Conservation (phyloP, 169 alveolate genomes). For the Eimeria brunetti region DNA sequence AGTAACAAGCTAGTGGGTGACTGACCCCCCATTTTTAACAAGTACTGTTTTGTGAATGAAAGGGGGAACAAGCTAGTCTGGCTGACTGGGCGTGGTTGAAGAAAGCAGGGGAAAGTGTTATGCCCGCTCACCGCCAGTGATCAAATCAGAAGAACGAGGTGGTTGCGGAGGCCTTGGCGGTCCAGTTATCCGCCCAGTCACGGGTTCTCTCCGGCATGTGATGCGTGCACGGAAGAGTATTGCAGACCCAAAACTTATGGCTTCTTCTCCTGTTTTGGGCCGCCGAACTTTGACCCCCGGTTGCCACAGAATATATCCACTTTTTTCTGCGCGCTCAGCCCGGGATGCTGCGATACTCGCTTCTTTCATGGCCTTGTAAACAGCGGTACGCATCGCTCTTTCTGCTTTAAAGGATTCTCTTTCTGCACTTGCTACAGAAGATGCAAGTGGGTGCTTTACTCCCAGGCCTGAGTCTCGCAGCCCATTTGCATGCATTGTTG, state of each 20-base stretch:
- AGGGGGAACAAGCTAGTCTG: background rate
- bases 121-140: constrained; percentile 51
- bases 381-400: background rate
- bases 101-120: background rate
- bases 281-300: constrained; percentile 74
- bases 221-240: constrained; percentile 47
- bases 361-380: background rate
- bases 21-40: background rate
- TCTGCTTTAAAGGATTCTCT: background rate
- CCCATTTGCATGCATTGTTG: background rate
- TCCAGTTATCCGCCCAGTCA: background rate
- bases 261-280: constrained; percentile 60
- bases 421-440: background rate
- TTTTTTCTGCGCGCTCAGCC: constrained; percentile 13
- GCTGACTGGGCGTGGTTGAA: background rate
- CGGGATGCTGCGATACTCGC: constrained; percentile 47
- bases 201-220: background rate
- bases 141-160: constrained; percentile 4
- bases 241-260: constrained; percentile 76
- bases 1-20: background rate
- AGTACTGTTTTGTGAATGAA: background rate
- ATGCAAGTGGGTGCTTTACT: background rate
- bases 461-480: background rate
- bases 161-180: background rate
- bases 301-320: constrained; percentile 76